Conservation (phyloP, 129 eudicot genomes). For the Flaveria bidentis region DNA sequence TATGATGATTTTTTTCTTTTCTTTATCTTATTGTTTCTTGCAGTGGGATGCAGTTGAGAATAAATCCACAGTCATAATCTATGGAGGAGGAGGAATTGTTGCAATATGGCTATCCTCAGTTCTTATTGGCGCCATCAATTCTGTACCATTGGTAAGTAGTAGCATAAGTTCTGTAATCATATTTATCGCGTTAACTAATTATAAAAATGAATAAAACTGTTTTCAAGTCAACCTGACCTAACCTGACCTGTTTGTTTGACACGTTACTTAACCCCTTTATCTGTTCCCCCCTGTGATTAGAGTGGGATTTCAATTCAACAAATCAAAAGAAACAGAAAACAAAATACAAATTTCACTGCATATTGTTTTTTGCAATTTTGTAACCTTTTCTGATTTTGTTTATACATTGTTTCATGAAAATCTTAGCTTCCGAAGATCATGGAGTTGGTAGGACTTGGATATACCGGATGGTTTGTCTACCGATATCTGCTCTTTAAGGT, state of each 20-base stretch:
- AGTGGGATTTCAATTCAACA: neutral
- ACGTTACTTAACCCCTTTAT: neutral
- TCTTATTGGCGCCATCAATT: constrained; percentile 89
- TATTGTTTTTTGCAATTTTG: neutral
- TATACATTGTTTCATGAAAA: neutral
- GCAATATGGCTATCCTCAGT: constrained; percentile 85
- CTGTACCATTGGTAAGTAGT: constrained; percentile 83
- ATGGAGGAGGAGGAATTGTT: constrained; percentile 95
- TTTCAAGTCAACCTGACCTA: neutral
- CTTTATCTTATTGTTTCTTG: neutral
- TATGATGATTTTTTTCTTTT: neutral
- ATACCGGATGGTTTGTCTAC: constrained; percentile 98
- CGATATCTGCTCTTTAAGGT: constrained; percentile 98
- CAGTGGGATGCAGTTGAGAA: constrained; percentile 98
- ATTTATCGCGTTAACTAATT: constrained; percentile 5
- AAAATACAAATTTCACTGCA: neutral
- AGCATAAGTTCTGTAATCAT: constrained; percentile 5
- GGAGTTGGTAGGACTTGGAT: constrained; percentile 99
- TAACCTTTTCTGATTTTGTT: neutral
- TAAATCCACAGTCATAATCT: constrained; percentile 81
- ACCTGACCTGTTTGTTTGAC: no score
- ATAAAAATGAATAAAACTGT: neutral
- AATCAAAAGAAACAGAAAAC: neutral
- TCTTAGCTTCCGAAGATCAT: constrained; percentile 90
- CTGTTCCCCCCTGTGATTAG: neutral